Evolutionary conservation across 768 basidiomycete species (phyloP).

Genomic region (Boletus rubescentipes): DNA sequence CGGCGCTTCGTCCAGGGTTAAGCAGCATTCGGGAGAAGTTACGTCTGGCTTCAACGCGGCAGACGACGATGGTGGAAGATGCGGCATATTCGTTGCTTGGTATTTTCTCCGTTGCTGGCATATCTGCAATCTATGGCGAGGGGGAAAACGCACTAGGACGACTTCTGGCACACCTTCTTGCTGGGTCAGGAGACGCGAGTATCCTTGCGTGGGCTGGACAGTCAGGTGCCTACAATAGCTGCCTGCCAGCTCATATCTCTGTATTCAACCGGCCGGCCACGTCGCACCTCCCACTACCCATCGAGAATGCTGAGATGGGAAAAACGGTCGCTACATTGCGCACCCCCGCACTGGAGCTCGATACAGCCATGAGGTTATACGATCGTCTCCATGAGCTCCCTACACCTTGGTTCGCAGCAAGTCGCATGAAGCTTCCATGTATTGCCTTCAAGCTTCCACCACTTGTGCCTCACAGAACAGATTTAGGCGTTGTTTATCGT

Average conservation of each 20-base stretch:
- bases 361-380: neutral
- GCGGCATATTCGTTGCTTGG: too few relatives aligned
- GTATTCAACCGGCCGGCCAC: neutral
- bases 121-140: neutral
- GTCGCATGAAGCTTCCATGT: neutral
- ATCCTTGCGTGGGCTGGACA: constrained; percentile 6
- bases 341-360: neutral
- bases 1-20: too few relatives aligned
- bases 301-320: neutral
- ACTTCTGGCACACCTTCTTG: neutral
- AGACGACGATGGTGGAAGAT: too few relatives aligned
- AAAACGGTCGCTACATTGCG: neutral
- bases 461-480: neutral
- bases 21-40: too few relatives aligned
- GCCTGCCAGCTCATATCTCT: neutral
- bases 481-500: neutral
- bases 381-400: neutral
- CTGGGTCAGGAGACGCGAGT: neutral
- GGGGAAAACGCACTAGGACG: neutral
- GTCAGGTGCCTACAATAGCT: neutral
- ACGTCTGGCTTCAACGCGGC: too few relatives aligned
- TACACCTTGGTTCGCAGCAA: neutral
- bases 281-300: neutral
- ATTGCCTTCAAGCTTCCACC: neutral
- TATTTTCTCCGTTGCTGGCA: neutral